Conservation (phyloP, 306 rosid species). For the Trifolium repens region DNA sequence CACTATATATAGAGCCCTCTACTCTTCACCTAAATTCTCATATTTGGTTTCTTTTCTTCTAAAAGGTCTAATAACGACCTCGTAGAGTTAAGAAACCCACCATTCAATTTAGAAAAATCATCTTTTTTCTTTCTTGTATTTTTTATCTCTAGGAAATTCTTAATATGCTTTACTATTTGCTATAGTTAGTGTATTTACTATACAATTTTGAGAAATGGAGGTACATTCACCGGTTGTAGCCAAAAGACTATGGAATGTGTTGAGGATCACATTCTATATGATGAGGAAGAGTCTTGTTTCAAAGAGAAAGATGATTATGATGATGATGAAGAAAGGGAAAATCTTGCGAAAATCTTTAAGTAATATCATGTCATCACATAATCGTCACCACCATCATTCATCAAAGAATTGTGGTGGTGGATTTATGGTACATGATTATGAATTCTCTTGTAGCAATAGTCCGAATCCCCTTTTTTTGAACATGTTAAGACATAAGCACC, state of each 20-base stretch:
- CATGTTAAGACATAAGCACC: conserved; percentile 47
- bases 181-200: background rate
- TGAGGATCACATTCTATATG: conserved; percentile 59
- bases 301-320: conserved; percentile 61
- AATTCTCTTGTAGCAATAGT: conserved; percentile 63
- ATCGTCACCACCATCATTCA: background rate
- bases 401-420: conserved; percentile 38
- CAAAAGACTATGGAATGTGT: conserved; percentile 59
- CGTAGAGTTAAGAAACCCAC: conserved; percentile 28
- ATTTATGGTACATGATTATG: conserved; percentile 55
- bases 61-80: background rate
- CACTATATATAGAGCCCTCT: conserved; percentile 30
- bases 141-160: background rate
- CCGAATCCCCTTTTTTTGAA: conserved; percentile 61
- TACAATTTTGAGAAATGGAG: conserved; percentile 35
- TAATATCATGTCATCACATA: conserved; percentile 49
- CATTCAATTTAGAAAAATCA: too few relatives aligned
- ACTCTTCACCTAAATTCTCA: too few relatives aligned
- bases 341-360: conserved; percentile 53
- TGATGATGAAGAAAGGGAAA: conserved; percentile 64
- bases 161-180: background rate
- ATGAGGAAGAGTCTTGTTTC: conserved; percentile 56
- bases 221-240: conserved; percentile 31
- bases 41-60: too few relatives aligned
- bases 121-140: too few relatives aligned